Evolutionary conservation across 2,329 filamentous ascomycete genomes (phyloP), one percentile per base, ranked within the genome.

Genomic region (Kalmusia sp.): DNA sequence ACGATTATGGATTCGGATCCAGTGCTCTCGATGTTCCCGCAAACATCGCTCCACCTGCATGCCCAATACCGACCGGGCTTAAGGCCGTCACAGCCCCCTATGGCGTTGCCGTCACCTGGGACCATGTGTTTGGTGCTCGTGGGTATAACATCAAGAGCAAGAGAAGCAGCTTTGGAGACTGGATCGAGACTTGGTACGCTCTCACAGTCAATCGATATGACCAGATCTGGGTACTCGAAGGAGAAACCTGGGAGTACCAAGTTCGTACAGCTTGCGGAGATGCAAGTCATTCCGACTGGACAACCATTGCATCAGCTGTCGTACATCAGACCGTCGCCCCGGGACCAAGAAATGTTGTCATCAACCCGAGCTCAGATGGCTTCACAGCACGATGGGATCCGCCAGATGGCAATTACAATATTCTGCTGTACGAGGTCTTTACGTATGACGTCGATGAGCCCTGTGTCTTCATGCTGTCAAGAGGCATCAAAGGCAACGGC

Each of bases 191-290:
- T 2, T 43, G 34, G 33, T 51, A 51, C 22, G 19, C 37, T 11
- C 4, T 44, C 3, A 17, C 51, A 7, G 37, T 21, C 12, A 39
- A 43, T 44, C 12, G 37, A 7, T 53, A 38, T 28, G 31, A 43
- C 14, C 37, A 37, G 19, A 41, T 48, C 9, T 53, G 51, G 51
- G 51, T 53, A 19, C 22, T 53, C 2, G 51, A 53, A n/a, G 51
- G 51, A 1, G 30, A 53, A n/a, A 53, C 51, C 9, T 53, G 51
- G 51, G 51, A 53, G 38, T 53, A 37, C 19, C 51, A 53, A 33
- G 31, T 53, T 17, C 51, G 51, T 2, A 53, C 51, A 12, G 44
- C 14, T 8, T 37, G 51, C 24, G 51, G 31, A 15, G 31, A 53
- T 17, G n/a, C 9, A 12, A 38, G 17, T 4, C 34, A 44, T 14